These are phyloP conservation scores for Chlamydomonas asymmetrica DNA, from an alignment of 139 green algal species.

Conservation along the genomic window DNA sequence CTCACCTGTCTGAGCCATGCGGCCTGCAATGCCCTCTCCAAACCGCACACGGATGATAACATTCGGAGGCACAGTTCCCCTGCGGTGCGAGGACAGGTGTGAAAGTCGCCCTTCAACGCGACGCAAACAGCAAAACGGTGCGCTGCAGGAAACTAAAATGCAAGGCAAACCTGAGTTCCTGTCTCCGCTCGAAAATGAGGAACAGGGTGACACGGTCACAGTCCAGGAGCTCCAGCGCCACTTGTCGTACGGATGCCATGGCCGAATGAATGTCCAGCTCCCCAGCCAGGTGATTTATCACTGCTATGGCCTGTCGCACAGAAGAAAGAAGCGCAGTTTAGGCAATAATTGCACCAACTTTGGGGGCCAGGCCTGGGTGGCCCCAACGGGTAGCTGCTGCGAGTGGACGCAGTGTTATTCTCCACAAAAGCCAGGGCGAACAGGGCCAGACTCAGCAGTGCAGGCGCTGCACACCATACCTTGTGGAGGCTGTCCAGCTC, in stretches of 20 bases:
- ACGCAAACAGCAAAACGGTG: too few relatives aligned
- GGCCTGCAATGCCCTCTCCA: constrained; percentile 60
- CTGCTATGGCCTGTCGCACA: constrained; percentile 44
- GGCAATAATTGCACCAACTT: too few relatives aligned
- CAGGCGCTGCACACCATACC: neutral
- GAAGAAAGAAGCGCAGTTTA: too few relatives aligned
- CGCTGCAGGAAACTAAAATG: too few relatives aligned
- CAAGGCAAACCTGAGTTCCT: constrained; percentile 51
- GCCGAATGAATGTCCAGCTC: constrained; percentile 62
- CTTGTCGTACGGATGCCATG: constrained; percentile 53
- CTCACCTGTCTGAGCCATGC: constrained; percentile 49
- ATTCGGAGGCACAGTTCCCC: constrained; percentile 10
- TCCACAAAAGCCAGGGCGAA: too few relatives aligned
- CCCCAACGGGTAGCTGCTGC: too few relatives aligned
- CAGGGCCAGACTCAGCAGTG: too few relatives aligned
- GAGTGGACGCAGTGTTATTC: too few relatives aligned
- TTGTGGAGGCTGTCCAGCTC: constrained; percentile 27
- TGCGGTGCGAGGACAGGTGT: neutral
- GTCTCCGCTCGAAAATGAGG: constrained; percentile 48
- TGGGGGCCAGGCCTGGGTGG: too few relatives aligned
- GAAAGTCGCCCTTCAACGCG: too few relatives aligned
- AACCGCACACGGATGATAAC: constrained; percentile 46
- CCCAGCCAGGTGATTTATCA: constrained; percentile 59
- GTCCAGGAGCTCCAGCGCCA: constrained; percentile 62
- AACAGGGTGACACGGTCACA: constrained; percentile 69